A percentile compares a stretch with the other conserved stretches of the same genome.
Conservation (phyloP, 2,329 filamentous ascomycete species). For the Colletotrichum sublineola region DNA sequence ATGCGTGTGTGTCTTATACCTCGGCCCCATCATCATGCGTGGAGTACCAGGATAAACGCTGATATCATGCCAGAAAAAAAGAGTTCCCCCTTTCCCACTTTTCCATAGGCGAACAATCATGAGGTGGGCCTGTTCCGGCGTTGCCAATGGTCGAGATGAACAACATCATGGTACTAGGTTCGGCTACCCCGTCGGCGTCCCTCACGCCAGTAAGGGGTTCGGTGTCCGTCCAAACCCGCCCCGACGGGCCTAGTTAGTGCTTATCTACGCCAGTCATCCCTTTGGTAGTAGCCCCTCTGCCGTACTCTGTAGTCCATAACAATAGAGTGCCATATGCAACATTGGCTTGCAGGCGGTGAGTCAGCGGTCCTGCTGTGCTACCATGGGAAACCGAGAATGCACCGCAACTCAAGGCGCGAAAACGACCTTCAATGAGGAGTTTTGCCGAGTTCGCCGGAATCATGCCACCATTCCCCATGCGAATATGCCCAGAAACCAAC, state of each 20-base stretch:
- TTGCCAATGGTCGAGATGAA: slow-evolving; percentile 33
- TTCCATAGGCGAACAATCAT: slow-evolving; percentile 6
- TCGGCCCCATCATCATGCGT: slow-evolving; percentile 40
- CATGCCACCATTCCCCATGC: slow-evolving; percentile 6
- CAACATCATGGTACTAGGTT: slow-evolving; percentile 11
- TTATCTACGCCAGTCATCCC: not conserved
- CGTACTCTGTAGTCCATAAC: no score
- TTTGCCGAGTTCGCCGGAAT: slow-evolving; percentile 20
- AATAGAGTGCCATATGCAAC: not conserved
- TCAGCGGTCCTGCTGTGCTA: slow-evolving; percentile 11
- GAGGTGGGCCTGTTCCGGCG: slow-evolving; percentile 28
- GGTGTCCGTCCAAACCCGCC: slow-evolving; percentile 31
- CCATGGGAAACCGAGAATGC: slow-evolving; percentile 11
- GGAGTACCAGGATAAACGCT: slow-evolving; percentile 36
- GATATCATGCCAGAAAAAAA: slow-evolving; percentile 37
- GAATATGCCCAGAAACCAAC: slow-evolving; percentile 14
- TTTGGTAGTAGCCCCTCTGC: not conserved
- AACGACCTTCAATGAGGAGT: not conserved
- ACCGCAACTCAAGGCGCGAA: no score
- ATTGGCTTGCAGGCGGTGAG: slow-evolving; percentile 8
- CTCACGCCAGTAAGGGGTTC: slow-evolving; percentile 33
- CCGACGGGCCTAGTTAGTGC: slow-evolving; percentile 16
- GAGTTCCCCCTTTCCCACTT: slow-evolving; percentile 29
- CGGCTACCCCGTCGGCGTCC: slow-evolving; percentile 33
- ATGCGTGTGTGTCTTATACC: slow-evolving; percentile 30